A percentile compares a stretch with the other conserved stretches of the same genome.
Conservation (phyloP, 192 early-diverging fungal species). For the Umbelopsis ramanniana region DNA sequence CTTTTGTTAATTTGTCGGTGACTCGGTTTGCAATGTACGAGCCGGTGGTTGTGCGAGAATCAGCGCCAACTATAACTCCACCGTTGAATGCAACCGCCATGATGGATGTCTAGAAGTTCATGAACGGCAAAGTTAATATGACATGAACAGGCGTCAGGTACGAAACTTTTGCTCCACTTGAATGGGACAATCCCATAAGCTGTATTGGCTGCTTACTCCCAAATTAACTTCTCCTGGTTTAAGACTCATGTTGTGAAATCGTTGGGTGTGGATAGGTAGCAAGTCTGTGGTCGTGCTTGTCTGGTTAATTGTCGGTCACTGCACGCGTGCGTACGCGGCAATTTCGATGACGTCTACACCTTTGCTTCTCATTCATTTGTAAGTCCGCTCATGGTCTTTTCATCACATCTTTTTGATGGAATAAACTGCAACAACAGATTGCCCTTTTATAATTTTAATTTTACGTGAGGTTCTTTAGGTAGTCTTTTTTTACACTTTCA, state of each 20-base stretch:
- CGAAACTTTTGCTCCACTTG: not conserved
- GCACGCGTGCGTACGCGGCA: conserved; percentile 15
- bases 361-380: too few relatives aligned
- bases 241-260: conserved; percentile 49
- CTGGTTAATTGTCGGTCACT: not conserved
- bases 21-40: conserved; percentile 97
- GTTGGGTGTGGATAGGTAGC: not conserved
- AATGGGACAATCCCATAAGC: not conserved
- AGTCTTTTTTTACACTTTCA: conserved; percentile 4
- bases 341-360: not conserved
- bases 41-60: conserved; percentile 95
- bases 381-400: too few relatives aligned
- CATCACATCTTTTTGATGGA: too few relatives aligned
- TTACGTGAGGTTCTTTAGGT: too few relatives aligned
- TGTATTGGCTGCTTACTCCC: conserved; percentile 67
- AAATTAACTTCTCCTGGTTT: conserved; percentile 96
- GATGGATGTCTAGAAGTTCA: conserved; percentile 82
- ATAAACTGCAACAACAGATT: too few relatives aligned
- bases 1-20: conserved; percentile 95
- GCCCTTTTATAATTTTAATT: too few relatives aligned
- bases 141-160: not conserved
- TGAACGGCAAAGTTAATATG: not conserved
- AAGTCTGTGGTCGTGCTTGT: conserved; percentile 19
- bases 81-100: conserved; percentile 92
- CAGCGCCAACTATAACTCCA: conserved; percentile 96